Evolutionary conservation across 306 rosid genomes (phyloP).

Genomic region (Cucumis cinereus): DNA sequence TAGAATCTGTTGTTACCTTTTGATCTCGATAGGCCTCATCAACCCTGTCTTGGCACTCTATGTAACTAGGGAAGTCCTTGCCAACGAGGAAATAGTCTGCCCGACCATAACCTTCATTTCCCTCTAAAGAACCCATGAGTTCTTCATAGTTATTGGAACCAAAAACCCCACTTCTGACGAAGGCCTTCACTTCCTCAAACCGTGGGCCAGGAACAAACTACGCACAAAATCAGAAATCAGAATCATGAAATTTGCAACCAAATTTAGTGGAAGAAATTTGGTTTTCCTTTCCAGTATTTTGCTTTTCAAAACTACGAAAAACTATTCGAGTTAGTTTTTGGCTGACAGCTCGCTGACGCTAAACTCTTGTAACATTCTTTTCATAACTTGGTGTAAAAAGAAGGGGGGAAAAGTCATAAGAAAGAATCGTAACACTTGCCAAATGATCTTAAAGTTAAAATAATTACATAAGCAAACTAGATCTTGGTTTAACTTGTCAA

Average conservation of each 20-base stretch:
- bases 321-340: neutral
- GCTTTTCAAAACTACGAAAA: neutral
- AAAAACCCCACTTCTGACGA: slow-evolving; percentile 64
- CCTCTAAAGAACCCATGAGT: slow-evolving; percentile 75
- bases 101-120: slow-evolving; percentile 83
- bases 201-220: slow-evolving; percentile 84
- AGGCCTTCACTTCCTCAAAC: slow-evolving; percentile 79
- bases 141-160: slow-evolving; percentile 64
- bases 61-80: slow-evolving; percentile 90
- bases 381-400: neutral
- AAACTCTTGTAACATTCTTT: neutral
- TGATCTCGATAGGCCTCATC: slow-evolving; percentile 74
- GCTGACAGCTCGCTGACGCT: neutral
- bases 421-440: neutral
- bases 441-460: neutral
- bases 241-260: neutral
- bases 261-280: neutral
- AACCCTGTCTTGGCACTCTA: slow-evolving; percentile 86
- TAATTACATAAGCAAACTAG: neutral
- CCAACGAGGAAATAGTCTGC: slow-evolving; percentile 96
- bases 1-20: slow-evolving; percentile 22
- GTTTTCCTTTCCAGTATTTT: neutral
- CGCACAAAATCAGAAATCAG: slow-evolving; percentile 1
- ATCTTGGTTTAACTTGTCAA: neutral
- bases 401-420: neutral